A percentile compares a stretch with the other conserved stretches of the same genome.
These are phyloP conservation scores for Kregervanrija pseudodelftensis DNA, from an alignment of 805 yeast genomes.

Conservation along the genomic window DNA sequence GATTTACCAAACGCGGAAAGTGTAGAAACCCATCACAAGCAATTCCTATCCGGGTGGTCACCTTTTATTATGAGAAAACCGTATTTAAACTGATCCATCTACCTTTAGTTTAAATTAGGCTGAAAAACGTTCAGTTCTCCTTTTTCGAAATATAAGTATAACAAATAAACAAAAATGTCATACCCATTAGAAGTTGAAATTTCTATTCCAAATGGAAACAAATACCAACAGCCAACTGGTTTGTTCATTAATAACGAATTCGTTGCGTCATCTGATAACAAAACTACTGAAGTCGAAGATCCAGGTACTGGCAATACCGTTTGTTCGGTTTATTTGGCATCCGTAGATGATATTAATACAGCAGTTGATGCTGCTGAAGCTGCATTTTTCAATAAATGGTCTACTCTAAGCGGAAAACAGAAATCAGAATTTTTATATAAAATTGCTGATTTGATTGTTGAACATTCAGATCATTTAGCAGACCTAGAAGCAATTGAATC, in stretches of 20 bases:
- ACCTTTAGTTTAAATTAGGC: no score
- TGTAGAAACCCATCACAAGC: no score
- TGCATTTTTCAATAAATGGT: conserved; percentile 45
- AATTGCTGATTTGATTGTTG: conserved; percentile 42
- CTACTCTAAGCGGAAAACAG: conserved; percentile 35
- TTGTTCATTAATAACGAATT: conserved; percentile 84
- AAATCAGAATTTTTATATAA: conserved; percentile 41
- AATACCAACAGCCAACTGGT: conserved; percentile 69
- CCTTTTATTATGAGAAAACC: background rate
- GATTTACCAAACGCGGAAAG: no score
- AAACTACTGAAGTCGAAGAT: conserved; percentile 50
- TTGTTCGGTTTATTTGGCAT: conserved; percentile 44
- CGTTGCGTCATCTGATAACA: conserved; percentile 40
- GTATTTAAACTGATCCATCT: no score
- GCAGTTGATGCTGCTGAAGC: conserved; percentile 48
- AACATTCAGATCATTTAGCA: conserved; percentile 43
- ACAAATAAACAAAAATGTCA: background rate
- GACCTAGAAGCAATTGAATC: conserved; percentile 53
- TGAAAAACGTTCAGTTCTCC: no score
- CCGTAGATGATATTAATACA: conserved; percentile 42
- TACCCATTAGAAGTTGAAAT: conserved; percentile 15
- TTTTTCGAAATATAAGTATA: no score
- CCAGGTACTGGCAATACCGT: conserved; percentile 50
- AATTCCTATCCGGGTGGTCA: no score
- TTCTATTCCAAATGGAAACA: conserved; percentile 44